Base-by-base conservation (phyloP, 2,329 filamentous ascomycete genomes). In the Chaetoscypha palmicola region DNA sequence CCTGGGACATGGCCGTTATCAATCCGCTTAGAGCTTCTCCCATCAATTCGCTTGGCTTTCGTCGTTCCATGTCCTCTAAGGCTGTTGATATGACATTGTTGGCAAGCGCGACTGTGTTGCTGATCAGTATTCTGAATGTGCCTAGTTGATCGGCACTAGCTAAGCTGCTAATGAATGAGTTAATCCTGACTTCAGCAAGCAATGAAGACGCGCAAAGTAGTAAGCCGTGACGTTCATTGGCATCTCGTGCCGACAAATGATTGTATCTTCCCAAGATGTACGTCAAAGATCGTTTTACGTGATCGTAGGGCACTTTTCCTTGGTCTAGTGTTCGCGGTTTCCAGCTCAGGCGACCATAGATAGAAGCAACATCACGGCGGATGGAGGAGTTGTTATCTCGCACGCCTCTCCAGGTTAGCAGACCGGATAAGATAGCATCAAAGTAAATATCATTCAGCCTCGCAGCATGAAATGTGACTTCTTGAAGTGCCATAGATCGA, bases 371-470 rank as follows among this genome's bases (percentile, higher is more conserved):
- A 38, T 77, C 74, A 54, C 86, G 74, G 48, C 92, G 77, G 1
- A 88, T 87, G 4, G 73, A 68, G 0, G 80, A 74, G 62, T 96
- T 89, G 7, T 79, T 70, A 51, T 94, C 87, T 0, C 83, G 81
- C n/a, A 94, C 76, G 1, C 92, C 92, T 62, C 91, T 77, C 92
- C 92, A 98, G 16, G 79, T 81, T 10, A 94, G 68, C 5, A 95
- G 68, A 0, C 76, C 82, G 26, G 82, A 74, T 7, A 88, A 66
- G 2, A 96, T 66, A 1, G 84, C 80, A 36, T 74, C 86, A 46
- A 81, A 81, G 50, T 86, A 87, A 1, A 68, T 59, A 7, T 61
- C 56, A 22, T 80, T 77, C 4, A 97, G 66, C n/a, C 66, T 68
- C 0, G 86, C 78, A 1, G 84, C 83, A 28, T 74, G 73, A 10